Conservation (phyloP, 768 basidiomycete species). For the Dioszegia crocea region DNA sequence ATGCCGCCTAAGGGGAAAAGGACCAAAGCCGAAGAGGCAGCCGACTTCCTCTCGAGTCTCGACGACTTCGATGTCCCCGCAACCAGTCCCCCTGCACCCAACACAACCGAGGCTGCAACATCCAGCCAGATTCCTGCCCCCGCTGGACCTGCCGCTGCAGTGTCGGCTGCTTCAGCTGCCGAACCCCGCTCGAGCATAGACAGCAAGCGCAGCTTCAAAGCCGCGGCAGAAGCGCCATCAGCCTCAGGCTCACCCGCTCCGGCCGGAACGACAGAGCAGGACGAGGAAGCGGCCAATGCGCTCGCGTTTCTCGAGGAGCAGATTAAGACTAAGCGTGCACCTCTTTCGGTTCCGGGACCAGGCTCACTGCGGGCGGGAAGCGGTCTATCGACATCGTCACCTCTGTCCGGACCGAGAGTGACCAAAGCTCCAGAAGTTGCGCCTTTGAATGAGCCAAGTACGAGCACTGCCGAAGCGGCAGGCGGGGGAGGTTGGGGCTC, state of each 20-base stretch:
- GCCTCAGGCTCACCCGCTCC: background rate
- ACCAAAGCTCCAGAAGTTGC: background rate
- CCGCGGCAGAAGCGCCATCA: slow-evolving; percentile 2
- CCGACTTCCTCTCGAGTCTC: slow-evolving; percentile 89
- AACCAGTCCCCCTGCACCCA: slow-evolving; percentile 9
- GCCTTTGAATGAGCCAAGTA: slow-evolving; percentile 32
- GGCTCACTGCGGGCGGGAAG: slow-evolving; percentile 26
- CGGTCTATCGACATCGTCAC: slow-evolving; percentile 50
- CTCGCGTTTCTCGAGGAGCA: slow-evolving; percentile 85
- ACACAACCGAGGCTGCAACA: background rate
- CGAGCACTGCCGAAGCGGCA: slow-evolving; percentile 42
- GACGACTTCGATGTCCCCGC: slow-evolving; percentile 61
- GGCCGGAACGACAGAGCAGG: slow-evolving; percentile 23
- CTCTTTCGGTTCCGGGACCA: slow-evolving; percentile 52
- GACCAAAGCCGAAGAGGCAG: slow-evolving; percentile 62
- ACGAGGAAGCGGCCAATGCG: slow-evolving; percentile 73
- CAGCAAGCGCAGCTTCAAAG: slow-evolving; percentile 14
- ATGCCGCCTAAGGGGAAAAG: slow-evolving; percentile 47
- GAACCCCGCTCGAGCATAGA: slow-evolving; percentile 33
- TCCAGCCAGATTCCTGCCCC: slow-evolving; percentile 2
- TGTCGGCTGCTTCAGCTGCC: slow-evolving; percentile 1
- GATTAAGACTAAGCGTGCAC: slow-evolving; percentile 72
- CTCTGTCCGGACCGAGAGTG: slow-evolving; percentile 1
- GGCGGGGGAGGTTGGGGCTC: slow-evolving; percentile 65
- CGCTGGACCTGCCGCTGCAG: slow-evolving; percentile 2